Evolutionary conservation across 2,329 filamentous ascomycete species (phyloP), one percentile per base, ranked within the genome.

Genomic region (Diaporthe amygdali): DNA sequence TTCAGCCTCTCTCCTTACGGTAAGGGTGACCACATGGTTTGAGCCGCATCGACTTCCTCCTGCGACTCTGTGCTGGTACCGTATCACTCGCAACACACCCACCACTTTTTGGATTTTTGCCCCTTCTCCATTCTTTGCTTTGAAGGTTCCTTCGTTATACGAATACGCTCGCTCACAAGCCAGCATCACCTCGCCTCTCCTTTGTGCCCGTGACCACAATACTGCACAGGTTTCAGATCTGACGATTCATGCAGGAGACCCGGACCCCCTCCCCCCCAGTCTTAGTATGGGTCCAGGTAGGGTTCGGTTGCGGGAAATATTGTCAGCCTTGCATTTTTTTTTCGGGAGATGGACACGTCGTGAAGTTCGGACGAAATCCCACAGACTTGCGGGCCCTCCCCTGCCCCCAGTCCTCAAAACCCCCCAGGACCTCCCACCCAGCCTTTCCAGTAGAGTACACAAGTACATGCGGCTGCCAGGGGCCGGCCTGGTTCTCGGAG

Each of bases 31-130:
- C 71, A 73, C 71, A 73, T 73, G 71, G 69, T 66, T 73, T 73
- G 69, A 73, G 71, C 71, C 71, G 71, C 71, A 73, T 73, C 71
- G 54, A 68, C 66, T 46, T 68, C 66, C 66, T 59, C 30, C 54
- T 59, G 41, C 52, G 34, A 56, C 27, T 49, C 25, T 15, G 37
- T 20, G 5, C 41, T n/a, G 41, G 41, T 39, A 25, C 39, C 25
- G 54, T 47, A 37, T 10, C 15, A 66, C 37, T 37, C 32, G 14
- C 30, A 7, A 7, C 22, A 12, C 37, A 15, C 32, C 25, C 41
- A 27, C 17, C 30, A 25, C 4, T 47, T 25, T 55, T 37, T 25
- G 25, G 14, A 25, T 37, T 6, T 20, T 30, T 20, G 8, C 37
- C 20, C 32, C 34, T 22, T 5, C n/a, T 20, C 30, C 30, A 6